Percentiles rank a stretch among this genome's conserved stretches.
phyloP scores from a whole-genome alignment of 441 rosid species.

The Adansonia grandidieri region DNA sequence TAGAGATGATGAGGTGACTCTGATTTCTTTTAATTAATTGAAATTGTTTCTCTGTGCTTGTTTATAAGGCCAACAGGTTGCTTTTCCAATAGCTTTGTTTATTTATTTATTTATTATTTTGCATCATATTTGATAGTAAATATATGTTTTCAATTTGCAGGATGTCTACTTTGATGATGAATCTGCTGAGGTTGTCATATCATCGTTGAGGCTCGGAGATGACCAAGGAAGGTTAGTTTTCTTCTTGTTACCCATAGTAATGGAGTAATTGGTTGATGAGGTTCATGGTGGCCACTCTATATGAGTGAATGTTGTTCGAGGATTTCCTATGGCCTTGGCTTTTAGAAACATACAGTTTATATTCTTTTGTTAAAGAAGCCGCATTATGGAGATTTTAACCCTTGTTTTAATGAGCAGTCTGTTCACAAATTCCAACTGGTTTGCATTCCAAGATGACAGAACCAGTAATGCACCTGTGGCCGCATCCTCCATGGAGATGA shows the following conservation, averaged over 20 bases:
- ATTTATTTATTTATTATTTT: too few relatives aligned
- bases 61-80: conserved; percentile 10
- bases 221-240: conserved; percentile 77
- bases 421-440: conserved; percentile 89
- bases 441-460: conserved; percentile 83
- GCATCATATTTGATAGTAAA: neutral
- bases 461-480: conserved; percentile 54
- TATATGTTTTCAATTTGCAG: conserved; percentile 43
- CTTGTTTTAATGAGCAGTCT: too few relatives aligned
- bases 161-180: conserved; percentile 99
- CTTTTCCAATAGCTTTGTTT: neutral
- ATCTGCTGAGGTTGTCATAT: conserved; percentile 98
- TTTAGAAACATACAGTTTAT: neutral
- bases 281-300: too few relatives aligned
- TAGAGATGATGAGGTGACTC: conserved; percentile 78
- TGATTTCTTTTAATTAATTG: neutral
- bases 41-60: neutral
- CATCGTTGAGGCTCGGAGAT: conserved; percentile 91
- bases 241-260: neutral
- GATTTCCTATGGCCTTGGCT: conserved; percentile 28
- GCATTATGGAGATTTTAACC: too few relatives aligned
- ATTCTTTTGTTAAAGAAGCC: too few relatives aligned
- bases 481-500: conserved; percentile 54
- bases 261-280: too few relatives aligned
- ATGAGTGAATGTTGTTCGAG: too few relatives aligned